A percentile compares a stretch with the other conserved stretches of the same genome.
Evolutionary conservation across 2,329 filamentous ascomycete genomes (phyloP).

Genomic region (Dothideomycetes sp.): DNA sequence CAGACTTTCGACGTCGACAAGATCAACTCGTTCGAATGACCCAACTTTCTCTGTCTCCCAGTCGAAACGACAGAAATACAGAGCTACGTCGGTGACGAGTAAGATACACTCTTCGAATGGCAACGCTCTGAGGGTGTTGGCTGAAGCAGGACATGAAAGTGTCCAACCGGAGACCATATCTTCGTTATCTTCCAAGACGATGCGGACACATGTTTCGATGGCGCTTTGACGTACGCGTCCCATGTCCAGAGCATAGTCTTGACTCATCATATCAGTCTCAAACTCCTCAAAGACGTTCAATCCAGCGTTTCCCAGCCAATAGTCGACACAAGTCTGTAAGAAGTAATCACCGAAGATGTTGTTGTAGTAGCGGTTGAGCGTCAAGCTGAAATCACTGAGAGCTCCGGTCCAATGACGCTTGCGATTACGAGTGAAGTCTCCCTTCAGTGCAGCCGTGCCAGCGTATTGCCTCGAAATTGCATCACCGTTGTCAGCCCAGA

Average conservation of each 20-base stretch:
- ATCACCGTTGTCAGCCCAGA: constrained; percentile 98
- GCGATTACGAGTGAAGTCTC: constrained; percentile 85
- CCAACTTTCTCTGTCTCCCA: constrained; percentile 93
- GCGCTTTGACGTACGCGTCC: constrained; percentile 76
- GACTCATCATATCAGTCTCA: constrained; percentile 83
- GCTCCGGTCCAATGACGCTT: constrained; percentile 88
- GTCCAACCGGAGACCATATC: constrained; percentile 88
- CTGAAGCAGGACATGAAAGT: constrained; percentile 63
- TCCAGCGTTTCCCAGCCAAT: constrained; percentile 79
- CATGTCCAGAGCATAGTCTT: constrained; percentile 83
- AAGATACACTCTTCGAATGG: constrained; percentile 85
- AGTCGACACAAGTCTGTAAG: constrained; percentile 89
- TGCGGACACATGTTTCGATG: constrained; percentile 78
- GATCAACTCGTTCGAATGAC: constrained; percentile 76
- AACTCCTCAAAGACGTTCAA: constrained; percentile 87
- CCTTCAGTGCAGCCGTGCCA: constrained; percentile 89
- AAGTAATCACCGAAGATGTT: constrained; percentile 99
- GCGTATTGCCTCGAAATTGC: constrained; percentile 93
- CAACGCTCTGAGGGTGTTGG: constrained; percentile 56
- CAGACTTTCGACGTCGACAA: constrained; percentile 63
- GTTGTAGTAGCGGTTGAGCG: constrained; percentile 66
- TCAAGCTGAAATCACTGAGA: constrained; percentile 82
- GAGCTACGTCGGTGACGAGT: constrained; percentile 70
- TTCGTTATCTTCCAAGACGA: constrained; percentile 76
- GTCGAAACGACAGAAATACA: constrained; percentile 88